Conservation (phyloP, 2,329 filamentous ascomycete species). For the Zymoseptoria passerinii region DNA sequence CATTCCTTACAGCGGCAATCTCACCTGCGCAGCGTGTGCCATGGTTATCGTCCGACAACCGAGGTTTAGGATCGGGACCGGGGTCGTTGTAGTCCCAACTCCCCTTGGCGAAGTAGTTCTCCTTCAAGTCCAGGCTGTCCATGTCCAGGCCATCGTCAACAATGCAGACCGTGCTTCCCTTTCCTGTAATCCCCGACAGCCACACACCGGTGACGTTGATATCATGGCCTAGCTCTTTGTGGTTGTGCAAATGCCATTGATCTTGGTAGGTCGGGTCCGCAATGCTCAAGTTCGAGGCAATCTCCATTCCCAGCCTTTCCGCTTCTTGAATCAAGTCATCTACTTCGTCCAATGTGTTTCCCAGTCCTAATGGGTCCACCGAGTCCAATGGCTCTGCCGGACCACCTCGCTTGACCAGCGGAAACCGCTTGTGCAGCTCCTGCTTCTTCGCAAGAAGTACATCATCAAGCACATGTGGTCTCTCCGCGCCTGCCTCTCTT, state of each 20-base stretch:
- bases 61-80: slow-evolving; percentile 66
- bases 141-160: slow-evolving; percentile 96
- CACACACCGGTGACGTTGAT: slow-evolving; percentile 94
- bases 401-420: slow-evolving; percentile 50
- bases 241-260: slow-evolving; percentile 93
- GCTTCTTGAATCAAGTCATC: slow-evolving; percentile 30
- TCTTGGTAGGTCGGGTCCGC: slow-evolving; percentile 82
- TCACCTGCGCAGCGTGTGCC: slow-evolving; percentile 94
- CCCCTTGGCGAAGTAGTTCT: slow-evolving; percentile 86
- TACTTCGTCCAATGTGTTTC: slow-evolving; percentile 2
- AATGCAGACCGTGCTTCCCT: slow-evolving; percentile 82
- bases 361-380: slow-evolving; percentile 2
- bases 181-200: slow-evolving; percentile 81
- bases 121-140: slow-evolving; percentile 84
- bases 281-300: slow-evolving; percentile 64
- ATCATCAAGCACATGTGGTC: slow-evolving; percentile 56
- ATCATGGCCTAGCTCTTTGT: slow-evolving; percentile 73
- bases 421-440: slow-evolving; percentile 47
- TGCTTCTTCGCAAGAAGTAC: slow-evolving; percentile 77
- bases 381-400: slow-evolving; percentile 15
- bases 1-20: slow-evolving; percentile 81
- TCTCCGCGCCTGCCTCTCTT: slow-evolving; percentile 42
- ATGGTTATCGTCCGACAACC: slow-evolving; percentile 77
- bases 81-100: slow-evolving; percentile 96
- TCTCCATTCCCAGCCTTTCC: slow-evolving; percentile 49